Base-by-base conservation (phyloP, 2,329 filamentous ascomycete genomes). In the Fusarium nanum region DNA sequence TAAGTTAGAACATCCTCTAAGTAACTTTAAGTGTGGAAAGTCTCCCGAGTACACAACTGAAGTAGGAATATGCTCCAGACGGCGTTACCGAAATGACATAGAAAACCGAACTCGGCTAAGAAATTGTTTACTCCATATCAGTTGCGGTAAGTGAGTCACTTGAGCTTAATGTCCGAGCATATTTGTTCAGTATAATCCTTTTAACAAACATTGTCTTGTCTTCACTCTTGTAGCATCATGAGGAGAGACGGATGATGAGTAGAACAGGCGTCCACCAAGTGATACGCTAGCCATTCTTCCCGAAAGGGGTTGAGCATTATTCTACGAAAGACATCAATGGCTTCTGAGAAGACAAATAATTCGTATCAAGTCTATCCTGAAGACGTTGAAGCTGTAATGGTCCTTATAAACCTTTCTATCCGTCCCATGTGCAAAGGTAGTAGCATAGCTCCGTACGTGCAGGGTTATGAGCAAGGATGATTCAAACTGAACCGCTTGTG, bases 401-500 rank as follows among this genome's bases (percentile, higher is more conserved):
- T 14, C 30, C 18, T 47, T 52, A 27, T 25, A 22, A 20, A 14
- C 10, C 25, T 20, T 27, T 27, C 32, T 20, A 14, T 16, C n/a
- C 16, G 32, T 27, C 5, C 14, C 32, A 20, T 37, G 30, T 27
- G 18, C 13, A 32, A 14, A 25, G 48, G 14, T 22, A 11, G 40
- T 20, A 14, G 20, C 32, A n/a, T 41, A 20, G n/a, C 20, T 18
- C 16, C 27, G 25, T 20, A n/a, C 6, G 37, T 27, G 18, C 37
- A 52, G 59, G 59, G 40, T 61, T 27, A 23, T 16, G 56, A 61
- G 12, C 59, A 62, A 53, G 59, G 59, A 34, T 28, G 27, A 13
- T 42, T 45, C 34, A 50, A 32, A 44, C 42, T 49, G 37, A 37
- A 25, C 48, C 20, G 55, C 16, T 40, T 49, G 59, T 64, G 59